phyloP scores from a whole-genome alignment of 2,329 filamentous ascomycete genomes.

The Nigrospora osmanthi region DNA sequence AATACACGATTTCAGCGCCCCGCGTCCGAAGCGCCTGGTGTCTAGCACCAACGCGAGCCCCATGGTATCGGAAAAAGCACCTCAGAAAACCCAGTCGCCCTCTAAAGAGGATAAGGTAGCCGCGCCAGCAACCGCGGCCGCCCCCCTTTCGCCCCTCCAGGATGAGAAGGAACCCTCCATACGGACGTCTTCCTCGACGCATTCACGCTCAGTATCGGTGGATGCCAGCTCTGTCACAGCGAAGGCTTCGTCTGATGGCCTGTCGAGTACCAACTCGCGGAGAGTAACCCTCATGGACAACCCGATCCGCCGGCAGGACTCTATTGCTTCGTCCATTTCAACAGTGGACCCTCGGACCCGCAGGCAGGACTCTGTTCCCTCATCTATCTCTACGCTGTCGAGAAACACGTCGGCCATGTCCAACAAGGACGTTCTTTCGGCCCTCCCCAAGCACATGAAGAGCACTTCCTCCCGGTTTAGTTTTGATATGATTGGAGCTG shows the following conservation, averaged over 20 bases:
- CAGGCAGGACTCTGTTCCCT: conserved; percentile 17
- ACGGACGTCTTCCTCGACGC: conserved; percentile 21
- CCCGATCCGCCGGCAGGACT: background rate
- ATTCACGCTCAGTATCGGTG: conserved; percentile 22
- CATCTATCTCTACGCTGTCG: conserved; percentile 34
- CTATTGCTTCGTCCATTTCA: background rate
- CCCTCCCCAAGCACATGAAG: conserved; percentile 58
- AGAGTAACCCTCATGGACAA: conserved; percentile 2
- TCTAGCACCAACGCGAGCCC: conserved; percentile 18
- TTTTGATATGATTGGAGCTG: conserved; percentile 70
- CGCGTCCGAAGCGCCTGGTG: conserved; percentile 37
- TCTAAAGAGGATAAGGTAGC: conserved; percentile 6
- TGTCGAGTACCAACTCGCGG: conserved; percentile 5
- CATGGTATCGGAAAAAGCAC: conserved; percentile 9
- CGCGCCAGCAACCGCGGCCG: conserved; percentile 8
- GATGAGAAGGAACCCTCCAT: conserved; percentile 19
- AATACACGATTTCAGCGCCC: conserved; percentile 60
- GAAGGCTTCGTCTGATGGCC: conserved; percentile 4
- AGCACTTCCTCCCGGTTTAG: conserved; percentile 76
- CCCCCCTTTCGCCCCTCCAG: conserved; percentile 31
- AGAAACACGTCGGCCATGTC: conserved; percentile 44
- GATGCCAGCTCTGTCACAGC: conserved; percentile 15
- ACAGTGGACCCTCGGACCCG: conserved; percentile 3
- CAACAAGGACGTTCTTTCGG: conserved; percentile 34
- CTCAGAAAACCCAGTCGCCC: conserved; percentile 11